These are phyloP conservation scores for Trametes coccinea DNA, from an alignment of 768 basidiomycete species.

Conservation along the genomic window DNA sequence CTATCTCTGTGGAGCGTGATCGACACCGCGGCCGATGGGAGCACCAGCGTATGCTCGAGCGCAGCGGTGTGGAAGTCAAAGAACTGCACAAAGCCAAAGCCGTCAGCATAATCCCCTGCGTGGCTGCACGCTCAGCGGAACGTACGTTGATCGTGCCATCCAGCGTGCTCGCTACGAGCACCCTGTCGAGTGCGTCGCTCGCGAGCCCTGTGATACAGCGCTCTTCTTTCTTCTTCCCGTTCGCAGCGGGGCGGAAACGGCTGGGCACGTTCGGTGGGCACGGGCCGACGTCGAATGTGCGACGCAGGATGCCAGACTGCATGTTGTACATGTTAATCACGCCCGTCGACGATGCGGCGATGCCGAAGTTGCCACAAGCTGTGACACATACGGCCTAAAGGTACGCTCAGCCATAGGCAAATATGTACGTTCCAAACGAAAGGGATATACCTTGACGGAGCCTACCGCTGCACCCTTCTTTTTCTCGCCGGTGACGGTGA, in stretches of 20 bases:
- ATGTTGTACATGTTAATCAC: conserved; percentile 92
- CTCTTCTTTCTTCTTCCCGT: conserved; percentile 41
- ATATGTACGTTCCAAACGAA: neutral
- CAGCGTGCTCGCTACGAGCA: conserved; percentile 79
- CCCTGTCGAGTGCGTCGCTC: conserved; percentile 80
- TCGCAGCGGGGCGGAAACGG: conserved; percentile 38
- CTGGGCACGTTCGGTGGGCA: conserved; percentile 56
- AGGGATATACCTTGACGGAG: conserved; percentile 61
- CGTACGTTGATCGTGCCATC: conserved; percentile 89
- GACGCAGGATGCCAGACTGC: conserved; percentile 89
- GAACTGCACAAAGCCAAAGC: conserved; percentile 55
- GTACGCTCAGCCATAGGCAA: neutral
- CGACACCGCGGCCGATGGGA: conserved; percentile 70
- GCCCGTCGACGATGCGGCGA: conserved; percentile 81
- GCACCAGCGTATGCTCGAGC: conserved; percentile 61
- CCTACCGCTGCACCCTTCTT: conserved; percentile 53
- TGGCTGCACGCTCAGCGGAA: conserved; percentile 13
- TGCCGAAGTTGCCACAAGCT: conserved; percentile 93
- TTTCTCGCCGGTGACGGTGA: conserved; percentile 56
- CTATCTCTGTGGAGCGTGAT: conserved; percentile 82
- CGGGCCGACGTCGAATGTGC: conserved; percentile 68
- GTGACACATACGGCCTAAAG: conserved; percentile 81
- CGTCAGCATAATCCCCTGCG: neutral
- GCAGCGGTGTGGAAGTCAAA: conserved; percentile 93
- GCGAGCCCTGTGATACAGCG: conserved; percentile 79